phyloP scores from a whole-genome alignment of 768 basidiomycete genomes.

The Myochromella boudieri region DNA sequence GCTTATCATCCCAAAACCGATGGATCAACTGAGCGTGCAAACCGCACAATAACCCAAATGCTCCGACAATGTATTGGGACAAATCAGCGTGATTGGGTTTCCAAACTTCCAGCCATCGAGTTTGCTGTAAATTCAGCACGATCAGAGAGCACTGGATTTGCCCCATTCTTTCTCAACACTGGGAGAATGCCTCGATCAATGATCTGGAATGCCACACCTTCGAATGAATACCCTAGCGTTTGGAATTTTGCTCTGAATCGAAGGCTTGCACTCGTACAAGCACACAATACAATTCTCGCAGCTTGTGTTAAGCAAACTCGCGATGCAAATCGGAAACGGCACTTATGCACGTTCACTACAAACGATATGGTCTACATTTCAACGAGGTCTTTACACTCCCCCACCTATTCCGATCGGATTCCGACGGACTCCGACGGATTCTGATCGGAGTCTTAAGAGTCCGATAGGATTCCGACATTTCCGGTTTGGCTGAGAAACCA shows the following conservation, averaged over 20 bases:
- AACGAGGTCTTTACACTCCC: no score
- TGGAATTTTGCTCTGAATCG: slow-evolving; percentile 21
- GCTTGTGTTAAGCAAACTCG: slow-evolving; percentile 25
- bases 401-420: no score
- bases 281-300: slow-evolving; percentile 26
- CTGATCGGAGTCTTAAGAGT: no score
- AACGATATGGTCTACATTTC: no score
- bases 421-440: no score
- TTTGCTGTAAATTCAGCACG: slow-evolving; percentile 7
- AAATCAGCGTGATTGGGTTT: slow-evolving; percentile 1
- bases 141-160: slow-evolving; percentile 1
- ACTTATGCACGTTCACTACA: no score
- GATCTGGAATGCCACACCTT: slow-evolving; percentile 21
- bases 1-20: slow-evolving; percentile 37
- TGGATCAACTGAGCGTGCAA: slow-evolving; percentile 32
- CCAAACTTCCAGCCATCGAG: slow-evolving; percentile 2
- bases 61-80: slow-evolving; percentile 17
- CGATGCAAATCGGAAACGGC: slow-evolving; percentile 23
- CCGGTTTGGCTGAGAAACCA: no score
- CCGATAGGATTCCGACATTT: no score
- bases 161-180: slow-evolving; percentile 5
- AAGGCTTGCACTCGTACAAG: slow-evolving; percentile 21
- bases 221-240: slow-evolving; percentile 27
- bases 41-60: slow-evolving; percentile 28
- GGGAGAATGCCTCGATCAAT: slow-evolving; percentile 28